Conservation (phyloP, 176 grass and related monocot species). For the Tillandsia fasciculata region DNA sequence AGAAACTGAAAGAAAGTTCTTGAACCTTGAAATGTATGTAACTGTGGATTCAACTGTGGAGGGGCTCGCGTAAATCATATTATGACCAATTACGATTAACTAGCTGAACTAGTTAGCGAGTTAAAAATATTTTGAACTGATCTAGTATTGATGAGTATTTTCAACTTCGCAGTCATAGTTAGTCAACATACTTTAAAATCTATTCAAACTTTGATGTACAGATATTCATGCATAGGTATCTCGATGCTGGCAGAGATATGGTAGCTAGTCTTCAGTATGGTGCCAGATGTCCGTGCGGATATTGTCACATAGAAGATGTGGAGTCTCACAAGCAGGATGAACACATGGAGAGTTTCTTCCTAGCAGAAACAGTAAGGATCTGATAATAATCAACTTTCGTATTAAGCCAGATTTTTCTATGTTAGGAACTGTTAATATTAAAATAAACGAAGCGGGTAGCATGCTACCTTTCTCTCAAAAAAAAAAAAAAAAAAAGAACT, state of each 20-base stretch:
- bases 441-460: too few species aligned
- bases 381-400: neutral
- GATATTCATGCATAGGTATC: constrained; percentile 39
- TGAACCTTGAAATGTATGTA: neutral
- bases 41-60: neutral
- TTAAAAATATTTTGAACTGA: too few species aligned
- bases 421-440: neutral
- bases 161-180: neutral
- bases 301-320: constrained; percentile 95
- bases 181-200: neutral
- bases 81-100: too few species aligned
- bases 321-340: constrained; percentile 93
- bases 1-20: neutral
- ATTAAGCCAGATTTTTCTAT: neutral
- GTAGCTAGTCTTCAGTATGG: constrained; percentile 88
- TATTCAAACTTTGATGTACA: neutral
- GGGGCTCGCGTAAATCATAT: too few species aligned
- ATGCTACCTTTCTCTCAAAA: too few species aligned
- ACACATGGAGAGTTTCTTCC: constrained; percentile 99
- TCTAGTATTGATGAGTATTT: neutral
- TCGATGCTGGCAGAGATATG: constrained; percentile 84
- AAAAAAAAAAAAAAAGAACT: too few species aligned
- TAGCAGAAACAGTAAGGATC: constrained; percentile 73
- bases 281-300: constrained; percentile 86
- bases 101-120: too few species aligned